phyloP scores from a whole-genome alignment of 371 early-diverging fungal genomes.

The Zopfochytrium polystomum region DNA sequence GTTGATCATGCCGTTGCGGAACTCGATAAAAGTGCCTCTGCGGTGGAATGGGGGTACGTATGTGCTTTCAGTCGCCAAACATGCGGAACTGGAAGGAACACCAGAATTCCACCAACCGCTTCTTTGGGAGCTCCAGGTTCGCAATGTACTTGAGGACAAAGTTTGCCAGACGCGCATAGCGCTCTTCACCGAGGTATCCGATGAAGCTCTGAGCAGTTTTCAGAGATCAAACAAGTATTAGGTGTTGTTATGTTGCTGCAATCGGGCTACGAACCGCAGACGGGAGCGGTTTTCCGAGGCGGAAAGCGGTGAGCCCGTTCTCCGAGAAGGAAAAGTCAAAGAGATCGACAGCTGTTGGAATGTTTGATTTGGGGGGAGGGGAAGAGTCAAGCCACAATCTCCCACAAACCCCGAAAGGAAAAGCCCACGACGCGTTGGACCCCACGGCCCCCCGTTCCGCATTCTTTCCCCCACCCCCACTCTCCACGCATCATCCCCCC shows the following conservation, averaged over 20 bases:
- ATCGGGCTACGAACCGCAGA: constrained; percentile 54
- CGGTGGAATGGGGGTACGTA: neutral
- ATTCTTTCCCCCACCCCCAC: no score
- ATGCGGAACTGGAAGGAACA: neutral
- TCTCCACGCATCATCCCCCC: neutral
- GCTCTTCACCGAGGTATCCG: constrained; percentile 92
- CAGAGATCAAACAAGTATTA: neutral
- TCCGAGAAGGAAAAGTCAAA: constrained; percentile 99
- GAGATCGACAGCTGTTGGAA: constrained; percentile 58
- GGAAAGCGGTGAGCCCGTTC: constrained; percentile 97
- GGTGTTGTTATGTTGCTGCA: neutral
- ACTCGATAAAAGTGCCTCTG: constrained; percentile 98
- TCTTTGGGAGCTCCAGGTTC: constrained; percentile 92
- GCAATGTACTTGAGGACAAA: constrained; percentile 93
- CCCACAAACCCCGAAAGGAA: no score
- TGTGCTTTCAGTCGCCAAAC: neutral
- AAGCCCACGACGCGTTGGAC: no score
- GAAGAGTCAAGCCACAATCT: no score
- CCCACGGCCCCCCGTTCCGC: no score
- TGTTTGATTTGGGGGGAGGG: constrained; percentile 2
- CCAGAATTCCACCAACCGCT: constrained; percentile 37
- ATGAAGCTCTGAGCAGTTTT: constrained; percentile 99
- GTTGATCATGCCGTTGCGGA: constrained; percentile 99
- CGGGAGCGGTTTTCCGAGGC: constrained; percentile 69
- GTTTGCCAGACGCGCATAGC: constrained; percentile 91